These are phyloP conservation scores for Fraxinus nigra DNA, from an alignment of 305 asterid species.

Conservation along the genomic window DNA sequence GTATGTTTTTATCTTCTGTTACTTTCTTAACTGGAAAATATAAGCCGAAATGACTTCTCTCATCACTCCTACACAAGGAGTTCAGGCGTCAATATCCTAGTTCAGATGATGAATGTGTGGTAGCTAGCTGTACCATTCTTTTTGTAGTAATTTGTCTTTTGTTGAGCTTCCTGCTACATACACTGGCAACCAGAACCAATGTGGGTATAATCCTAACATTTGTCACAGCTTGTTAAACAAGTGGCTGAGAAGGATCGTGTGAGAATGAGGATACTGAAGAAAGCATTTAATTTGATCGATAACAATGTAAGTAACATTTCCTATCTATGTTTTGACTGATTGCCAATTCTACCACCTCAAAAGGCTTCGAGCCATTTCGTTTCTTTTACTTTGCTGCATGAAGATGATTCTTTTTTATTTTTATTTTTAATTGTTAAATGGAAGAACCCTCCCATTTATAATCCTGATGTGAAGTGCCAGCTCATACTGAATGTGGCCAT, in stretches of 20 bases:
- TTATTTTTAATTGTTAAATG: neutral
- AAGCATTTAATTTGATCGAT: conserved; percentile 79
- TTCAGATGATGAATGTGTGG: neutral
- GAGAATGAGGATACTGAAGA: conserved; percentile 72
- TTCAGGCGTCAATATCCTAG: conserved; percentile 7
- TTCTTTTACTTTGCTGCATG: conserved; percentile 6
- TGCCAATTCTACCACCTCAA: conserved; percentile 12
- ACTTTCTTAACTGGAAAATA: neutral
- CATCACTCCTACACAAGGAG: neutral
- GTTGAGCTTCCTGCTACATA: neutral
- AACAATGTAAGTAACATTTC: conserved; percentile 50
- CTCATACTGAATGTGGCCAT: neutral
- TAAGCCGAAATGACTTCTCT: conserved; percentile 5
- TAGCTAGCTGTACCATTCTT: conserved; percentile 10
- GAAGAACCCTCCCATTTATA: conserved; percentile 10
- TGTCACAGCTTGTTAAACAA: conserved; percentile 79
- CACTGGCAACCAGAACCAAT: neutral
- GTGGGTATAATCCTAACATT: conserved; percentile 18
- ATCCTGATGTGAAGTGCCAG: neutral
- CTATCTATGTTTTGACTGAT: neutral
- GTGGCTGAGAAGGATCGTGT: conserved; percentile 73
- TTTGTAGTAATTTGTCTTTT: neutral
- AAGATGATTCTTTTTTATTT: neutral
- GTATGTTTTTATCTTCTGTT: neutral
- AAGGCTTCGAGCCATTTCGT: conserved; percentile 14